phyloP scores from a whole-genome alignment of 2,329 filamentous ascomycete species.

The Monosporascus sp. region DNA sequence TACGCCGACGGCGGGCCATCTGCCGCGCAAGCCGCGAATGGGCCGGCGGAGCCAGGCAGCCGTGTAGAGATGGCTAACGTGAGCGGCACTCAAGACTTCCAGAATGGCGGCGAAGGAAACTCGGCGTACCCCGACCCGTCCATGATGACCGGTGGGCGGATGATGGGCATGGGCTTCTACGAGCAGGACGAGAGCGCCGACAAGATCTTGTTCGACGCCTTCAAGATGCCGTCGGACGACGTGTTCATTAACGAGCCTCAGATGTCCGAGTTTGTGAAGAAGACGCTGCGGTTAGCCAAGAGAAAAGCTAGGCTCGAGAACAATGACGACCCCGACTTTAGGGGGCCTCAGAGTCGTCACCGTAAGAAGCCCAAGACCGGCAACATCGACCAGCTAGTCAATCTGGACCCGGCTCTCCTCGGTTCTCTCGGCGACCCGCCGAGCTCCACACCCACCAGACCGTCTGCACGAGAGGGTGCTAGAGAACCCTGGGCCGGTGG shows the following conservation, averaged over 20 bases:
- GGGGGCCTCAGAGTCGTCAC: slow-evolving; percentile 35
- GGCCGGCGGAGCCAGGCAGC: slow-evolving; percentile 14
- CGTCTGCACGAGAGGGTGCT: slow-evolving; percentile 7
- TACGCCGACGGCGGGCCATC: slow-evolving; percentile 10
- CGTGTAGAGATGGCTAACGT: slow-evolving; percentile 25
- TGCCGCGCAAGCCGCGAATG: slow-evolving; percentile 9
- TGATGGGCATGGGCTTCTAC: slow-evolving; percentile 57
- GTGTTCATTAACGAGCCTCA: slow-evolving; percentile 38
- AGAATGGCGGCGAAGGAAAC: slow-evolving; percentile 21
- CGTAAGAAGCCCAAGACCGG: slow-evolving; percentile 36
- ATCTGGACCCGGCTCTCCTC: slow-evolving; percentile 52
- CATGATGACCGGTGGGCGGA: slow-evolving; percentile 40
- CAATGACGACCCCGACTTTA: slow-evolving; percentile 51
- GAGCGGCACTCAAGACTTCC: slow-evolving; percentile 1
- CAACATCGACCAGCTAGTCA: slow-evolving; percentile 31
- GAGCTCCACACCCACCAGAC: slow-evolving; percentile 16
- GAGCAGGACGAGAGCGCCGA: slow-evolving; percentile 53
- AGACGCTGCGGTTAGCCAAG: slow-evolving; percentile 48
- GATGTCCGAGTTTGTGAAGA: slow-evolving; percentile 50
- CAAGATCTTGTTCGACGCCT: slow-evolving; percentile 55
- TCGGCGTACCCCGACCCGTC: slow-evolving; percentile 37
- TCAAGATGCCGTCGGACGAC: slow-evolving; percentile 46
- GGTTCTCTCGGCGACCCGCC: slow-evolving; percentile 19
- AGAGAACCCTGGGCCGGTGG: slow-evolving; percentile 8
- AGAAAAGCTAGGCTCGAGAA: slow-evolving; percentile 47